Evolutionary conservation across 108 stramenopile species (phyloP).

Genomic region (Cyclotella choctawhatcheeana): DNA sequence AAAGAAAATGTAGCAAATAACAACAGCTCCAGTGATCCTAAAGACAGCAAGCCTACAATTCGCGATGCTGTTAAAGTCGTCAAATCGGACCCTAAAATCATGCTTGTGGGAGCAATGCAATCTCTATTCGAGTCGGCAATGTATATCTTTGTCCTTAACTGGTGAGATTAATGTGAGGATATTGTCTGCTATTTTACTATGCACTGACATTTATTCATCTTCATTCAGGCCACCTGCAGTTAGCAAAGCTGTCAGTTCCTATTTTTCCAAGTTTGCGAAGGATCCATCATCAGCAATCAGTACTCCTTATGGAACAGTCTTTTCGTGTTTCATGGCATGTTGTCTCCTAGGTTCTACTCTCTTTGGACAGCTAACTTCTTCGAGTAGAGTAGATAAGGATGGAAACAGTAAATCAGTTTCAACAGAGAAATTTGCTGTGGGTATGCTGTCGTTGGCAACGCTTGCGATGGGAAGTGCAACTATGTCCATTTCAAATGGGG

Average conservation of each 20-base stretch:
- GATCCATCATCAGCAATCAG: constrained; percentile 32
- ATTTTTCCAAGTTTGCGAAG: constrained; percentile 60
- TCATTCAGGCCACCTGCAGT: constrained; percentile 96
- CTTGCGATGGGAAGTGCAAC: constrained; percentile 87
- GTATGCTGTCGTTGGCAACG: constrained; percentile 80
- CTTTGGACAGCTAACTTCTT: constrained; percentile 72
- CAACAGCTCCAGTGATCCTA: constrained; percentile 17
- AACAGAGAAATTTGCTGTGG: constrained; percentile 77
- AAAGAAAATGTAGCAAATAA: constrained; percentile 87
- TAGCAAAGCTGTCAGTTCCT: constrained; percentile 58
- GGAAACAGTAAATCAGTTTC: constrained; percentile 61
- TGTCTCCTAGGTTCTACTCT: constrained; percentile 89
- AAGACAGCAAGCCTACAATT: constrained; percentile 65
- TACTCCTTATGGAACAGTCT: constrained; percentile 90
- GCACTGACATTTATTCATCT: too few species aligned
- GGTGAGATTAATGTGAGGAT: too few species aligned
- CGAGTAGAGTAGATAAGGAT: constrained; percentile 37
- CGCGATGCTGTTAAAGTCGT: constrained; percentile 81
- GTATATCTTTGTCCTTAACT: constrained; percentile 96
- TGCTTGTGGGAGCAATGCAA: constrained; percentile 93
- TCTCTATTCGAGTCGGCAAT: constrained; percentile 95
- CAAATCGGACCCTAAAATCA: constrained; percentile 83
- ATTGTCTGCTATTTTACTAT: too few species aligned
- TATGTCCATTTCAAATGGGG: constrained; percentile 34
- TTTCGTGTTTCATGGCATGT: constrained; percentile 95